A percentile compares a stretch with the other conserved stretches of the same genome.
Conservation (phyloP, 352 stramenopile species). For the Phytophthora sp. region DNA sequence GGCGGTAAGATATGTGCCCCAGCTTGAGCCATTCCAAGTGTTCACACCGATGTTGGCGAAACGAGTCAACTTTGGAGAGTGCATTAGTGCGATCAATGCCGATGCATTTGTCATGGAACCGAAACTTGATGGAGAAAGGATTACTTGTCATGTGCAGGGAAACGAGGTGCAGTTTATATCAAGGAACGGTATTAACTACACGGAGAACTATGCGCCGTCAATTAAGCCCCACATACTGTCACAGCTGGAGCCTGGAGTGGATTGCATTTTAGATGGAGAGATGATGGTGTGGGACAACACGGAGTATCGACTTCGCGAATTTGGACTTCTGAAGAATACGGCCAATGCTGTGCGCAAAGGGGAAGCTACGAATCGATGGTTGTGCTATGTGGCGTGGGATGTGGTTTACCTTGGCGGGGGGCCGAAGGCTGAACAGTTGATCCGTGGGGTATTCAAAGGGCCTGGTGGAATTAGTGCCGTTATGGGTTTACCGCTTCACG, state of each 20-base stretch:
- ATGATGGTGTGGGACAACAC: conserved; percentile 91
- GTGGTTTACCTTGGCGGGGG: conserved; percentile 73
- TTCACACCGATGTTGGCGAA: conserved; percentile 90
- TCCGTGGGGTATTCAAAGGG: conserved; percentile 68
- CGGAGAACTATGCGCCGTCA: conserved; percentile 65
- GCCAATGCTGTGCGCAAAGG: conserved; percentile 61
- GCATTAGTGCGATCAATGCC: conserved; percentile 68
- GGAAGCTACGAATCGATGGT: conserved; percentile 69
- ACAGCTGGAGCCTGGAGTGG: conserved; percentile 60
- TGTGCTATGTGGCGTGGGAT: conserved; percentile 89
- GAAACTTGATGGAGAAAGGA: conserved; percentile 85
- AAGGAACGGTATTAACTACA: conserved; percentile 87
- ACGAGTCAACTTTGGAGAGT: conserved; percentile 84
- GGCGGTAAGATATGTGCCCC: conserved; percentile 77
- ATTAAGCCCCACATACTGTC: conserved; percentile 68
- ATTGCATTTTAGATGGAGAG: conserved; percentile 86
- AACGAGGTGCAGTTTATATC: conserved; percentile 82
- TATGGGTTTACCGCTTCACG: conserved; percentile 76
- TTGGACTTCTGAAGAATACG: conserved; percentile 83
- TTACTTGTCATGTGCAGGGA: conserved; percentile 77
- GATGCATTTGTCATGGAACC: conserved; percentile 86
- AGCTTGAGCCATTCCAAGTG: conserved; percentile 82
- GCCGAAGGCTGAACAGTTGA: conserved; percentile 49
- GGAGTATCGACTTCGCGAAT: conserved; percentile 77
- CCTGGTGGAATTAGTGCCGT: conserved; percentile 65